Evolutionary conservation across 441 rosid species (phyloP), one percentile per base, ranked within the genome.

Genomic region (Dalechampia spathulata): DNA sequence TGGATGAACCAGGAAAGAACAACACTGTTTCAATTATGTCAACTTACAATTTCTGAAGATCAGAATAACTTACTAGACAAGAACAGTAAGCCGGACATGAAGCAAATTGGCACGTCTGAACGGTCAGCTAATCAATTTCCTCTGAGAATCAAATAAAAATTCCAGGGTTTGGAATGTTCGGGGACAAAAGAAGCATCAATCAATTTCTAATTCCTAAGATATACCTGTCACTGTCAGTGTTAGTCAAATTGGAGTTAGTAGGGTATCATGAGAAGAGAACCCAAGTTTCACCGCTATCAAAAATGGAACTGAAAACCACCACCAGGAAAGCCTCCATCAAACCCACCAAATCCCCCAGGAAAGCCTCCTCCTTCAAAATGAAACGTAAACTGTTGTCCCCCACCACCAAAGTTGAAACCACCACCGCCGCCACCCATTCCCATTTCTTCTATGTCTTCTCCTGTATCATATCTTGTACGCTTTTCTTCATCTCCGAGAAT

Each of bases 381-480:
- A 62, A 89, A 92, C 14, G 92, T 76, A 65, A 54, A 92, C 12
- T 79, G 84, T 49, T 83, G 87, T n/a, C 97, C 96, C 14, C 91
- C 95, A 30, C 87, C 80, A 39, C 91, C 92, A 61, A 82, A 86
- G 72, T 82, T 83, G 74, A 77, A 87, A 61, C 95, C 86, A 0
- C 86, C 65, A 0, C 89, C 63, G 34, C 34, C 34, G 34, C 34
- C 34, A 0, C 94, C 99, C 85, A 81, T 85, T 42, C 93, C 89
- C 80, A 77, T 82, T 15, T 87, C 99, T 55, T 87, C 97, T n/a
- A 90, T 64, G 68, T 93, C 99, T 73, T 92, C 99, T 63, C 99
- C 99, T 73, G 93, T 81, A 67, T 93, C 99, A 55, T 63, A 93
- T 73, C 96, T 87, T 9, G 83, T 49, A 14, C 96, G 85, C 65